Base-by-base conservation (phyloP, 352 stramenopile genomes). In the Pythium aristosporum region DNA sequence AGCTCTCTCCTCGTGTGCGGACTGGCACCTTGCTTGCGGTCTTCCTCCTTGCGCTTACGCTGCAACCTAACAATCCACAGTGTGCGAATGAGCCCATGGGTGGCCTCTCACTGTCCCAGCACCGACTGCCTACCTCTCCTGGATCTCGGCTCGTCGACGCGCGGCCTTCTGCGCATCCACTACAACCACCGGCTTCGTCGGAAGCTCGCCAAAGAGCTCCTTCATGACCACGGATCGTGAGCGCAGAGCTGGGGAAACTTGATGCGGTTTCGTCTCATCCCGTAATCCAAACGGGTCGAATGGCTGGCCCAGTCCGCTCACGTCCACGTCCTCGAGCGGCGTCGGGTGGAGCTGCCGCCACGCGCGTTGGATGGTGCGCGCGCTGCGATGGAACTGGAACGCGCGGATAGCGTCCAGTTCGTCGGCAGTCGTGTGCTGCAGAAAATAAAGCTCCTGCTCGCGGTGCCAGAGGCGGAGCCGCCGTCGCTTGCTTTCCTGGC, bases 391-490 rank as follows among this genome's bases (percentile, higher is more conserved):
- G 44, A 72, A 67, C 68, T 85, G 81, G 28, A 90, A 82, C 34
- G 13, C 50, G 25, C 70, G 71, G 30, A 92, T 68, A 23, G 43
- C 54, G 30, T 87, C 75, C 10, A 87, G 66, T 39, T 83, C 67
- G 21, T 73, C 68, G 32, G 78, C 64, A 10, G 73, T 84, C 25
- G 77, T 89, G 48, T 79, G 68, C 41, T 85, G 75, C 54, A 92
- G 71, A 47, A 91, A 91, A 30, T 82, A 77, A 15, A 91, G 73
- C 25, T 88, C 73, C 43, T 89, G 78, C 58, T 89, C 78, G 53
- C 81, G 74, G n/a, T 72, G 73, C 76, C 73, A 84, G 32, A 92
- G 79, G 21, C 81, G 76, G 23, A 73, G 60, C 51, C 88, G 72
- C 12, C 81, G 65, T 12, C 69, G 70, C 32, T 79, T 72, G 52